Percentiles rank a stretch among this genome's conserved stretches.
Conservation (phyloP, 2,329 filamentous ascomycete species). For the Huntiella abstrusa region DNA sequence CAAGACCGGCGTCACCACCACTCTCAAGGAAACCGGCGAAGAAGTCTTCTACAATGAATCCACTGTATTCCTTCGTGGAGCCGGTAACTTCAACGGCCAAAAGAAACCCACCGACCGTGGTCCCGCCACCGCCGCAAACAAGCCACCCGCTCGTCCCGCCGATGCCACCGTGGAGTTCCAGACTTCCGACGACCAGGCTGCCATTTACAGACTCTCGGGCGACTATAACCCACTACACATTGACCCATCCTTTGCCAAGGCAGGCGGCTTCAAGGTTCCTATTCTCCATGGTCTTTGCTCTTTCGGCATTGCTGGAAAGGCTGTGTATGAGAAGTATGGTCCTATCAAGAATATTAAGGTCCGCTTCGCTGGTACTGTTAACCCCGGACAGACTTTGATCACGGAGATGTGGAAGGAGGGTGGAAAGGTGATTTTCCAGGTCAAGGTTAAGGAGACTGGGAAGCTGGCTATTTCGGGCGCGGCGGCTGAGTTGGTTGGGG, state of each 20-base stretch:
- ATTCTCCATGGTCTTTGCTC: constrained; percentile 96
- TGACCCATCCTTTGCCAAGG: constrained; percentile 82
- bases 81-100: constrained; percentile 74
- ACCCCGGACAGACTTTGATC: constrained; percentile 74
- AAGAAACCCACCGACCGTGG: constrained; percentile 63
- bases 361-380: constrained; percentile 66
- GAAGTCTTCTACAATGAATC: constrained; percentile 94
- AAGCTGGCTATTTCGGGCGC: constrained; percentile 71
- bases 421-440: constrained; percentile 63
- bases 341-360: constrained; percentile 83
- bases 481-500: constrained; percentile 49
- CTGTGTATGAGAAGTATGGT: constrained; percentile 69
- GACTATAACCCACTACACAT: constrained; percentile 96
- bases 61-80: constrained; percentile 80
- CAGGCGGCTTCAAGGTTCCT: constrained; percentile 83
- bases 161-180: constrained; percentile 71
- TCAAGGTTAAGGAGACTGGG: constrained; percentile 79
- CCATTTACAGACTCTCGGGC: constrained; percentile 78
- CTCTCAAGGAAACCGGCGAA: constrained; percentile 68
- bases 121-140: constrained; percentile 60
- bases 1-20: constrained; percentile 61
- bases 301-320: constrained; percentile 82
- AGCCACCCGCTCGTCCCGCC: constrained; percentile 54
- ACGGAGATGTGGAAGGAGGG: constrained; percentile 93
- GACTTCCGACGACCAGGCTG: constrained; percentile 81